Base-by-base conservation (phyloP, 2,329 filamentous ascomycete genomes). In the Aspergillus tanneri region DNA sequence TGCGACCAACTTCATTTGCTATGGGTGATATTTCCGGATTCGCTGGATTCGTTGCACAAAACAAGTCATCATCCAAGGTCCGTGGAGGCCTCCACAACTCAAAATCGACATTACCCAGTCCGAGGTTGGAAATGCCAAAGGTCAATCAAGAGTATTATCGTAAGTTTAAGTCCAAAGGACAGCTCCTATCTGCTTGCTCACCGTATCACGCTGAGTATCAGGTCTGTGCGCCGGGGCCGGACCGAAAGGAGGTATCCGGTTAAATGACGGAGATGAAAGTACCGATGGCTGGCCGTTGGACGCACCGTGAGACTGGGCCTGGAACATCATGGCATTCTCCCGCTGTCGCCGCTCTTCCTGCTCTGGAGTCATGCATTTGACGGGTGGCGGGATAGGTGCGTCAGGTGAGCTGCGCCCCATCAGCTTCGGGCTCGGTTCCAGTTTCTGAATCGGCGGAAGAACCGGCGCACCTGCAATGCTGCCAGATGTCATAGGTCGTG, bases 321-420 rank as follows among this genome's bases (percentile, higher is more conserved):
- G 55, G 12, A 59, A 47, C 14, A 63, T 55, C 35, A 65, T 50
- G 4, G 67, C 67, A 49, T 69, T 66, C 54, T 72, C 69, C 40
- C 64, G 55, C 42, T 68, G 66, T 9, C 69, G 61, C 18, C 69
- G 67, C 48, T 71, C 69, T 53, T 72, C 70, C 44, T 72, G 70
- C 48, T 72, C 69, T 1, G 69, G 69, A 3, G 68, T 71, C 71
- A 73, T 73, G 50, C 61, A 68, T 48, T 73, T 73, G 18, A 72
- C 64, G 1, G 71, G 71, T 1, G 68, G 61, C 5, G 69, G 70
- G 43, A 73, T 68, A 1, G 71, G 70, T 7, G 69, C 68, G 49
- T 73, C 70, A 2, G 69, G 66, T 3, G 71, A 73, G 43, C 67
- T 68, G 22, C 69, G 60, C 2, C 70, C 69, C 70, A 73, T 73